Evolutionary conservation across 306 rosid genomes (phyloP), one percentile per base, ranked within the genome.

Genomic region (Glycine tomentella): DNA sequence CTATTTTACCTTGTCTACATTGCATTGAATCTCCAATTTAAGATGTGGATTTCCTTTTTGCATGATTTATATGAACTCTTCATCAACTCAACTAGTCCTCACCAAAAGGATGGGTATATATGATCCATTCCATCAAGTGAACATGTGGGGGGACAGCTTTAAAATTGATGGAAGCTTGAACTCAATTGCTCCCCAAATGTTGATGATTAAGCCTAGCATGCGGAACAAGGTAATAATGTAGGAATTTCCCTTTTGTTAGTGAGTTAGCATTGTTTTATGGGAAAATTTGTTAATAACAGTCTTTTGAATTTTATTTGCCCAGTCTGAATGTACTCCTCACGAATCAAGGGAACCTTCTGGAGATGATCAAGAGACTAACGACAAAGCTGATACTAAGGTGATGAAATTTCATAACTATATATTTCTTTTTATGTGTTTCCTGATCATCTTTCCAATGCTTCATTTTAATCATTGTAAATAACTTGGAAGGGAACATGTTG

Each of bases 101-200:
- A n/a, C 89, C 25, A 86, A 89, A 81, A 78, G 78, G 78, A 89
- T 94, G 95, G 95, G 91, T 74, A 87, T 91, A 87, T 92, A 86
- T 51, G 97, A 92, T 86, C 97, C 97, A 44, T 90, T 94, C 84
- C 83, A 85, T 69, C 91, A 92, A 79, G 85, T 88, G 71, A 82
- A 81, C 80, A 87, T 88, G 87, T 94, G 94, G 94, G 89, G 78
- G 17, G 92, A 86, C 69, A 75, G 81, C 84, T 90, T 87, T 12
- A 87, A 84, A 69, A 83, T 80, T 70, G 93, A 90, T 75, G 72
- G 79, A 38, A 62, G 79, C 85, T 78, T 87, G 36, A 88, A 82
- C 62, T 20, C 89, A 12, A 75, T 73, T 45, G 71, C 87, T 81
- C 79, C 90, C 15, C 61, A 91, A 63, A 81, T 88, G 74, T 67